Evolutionary conservation across 2,329 filamentous ascomycete species (phyloP).

Genomic region (Pseudocercospora macadamiae): DNA sequence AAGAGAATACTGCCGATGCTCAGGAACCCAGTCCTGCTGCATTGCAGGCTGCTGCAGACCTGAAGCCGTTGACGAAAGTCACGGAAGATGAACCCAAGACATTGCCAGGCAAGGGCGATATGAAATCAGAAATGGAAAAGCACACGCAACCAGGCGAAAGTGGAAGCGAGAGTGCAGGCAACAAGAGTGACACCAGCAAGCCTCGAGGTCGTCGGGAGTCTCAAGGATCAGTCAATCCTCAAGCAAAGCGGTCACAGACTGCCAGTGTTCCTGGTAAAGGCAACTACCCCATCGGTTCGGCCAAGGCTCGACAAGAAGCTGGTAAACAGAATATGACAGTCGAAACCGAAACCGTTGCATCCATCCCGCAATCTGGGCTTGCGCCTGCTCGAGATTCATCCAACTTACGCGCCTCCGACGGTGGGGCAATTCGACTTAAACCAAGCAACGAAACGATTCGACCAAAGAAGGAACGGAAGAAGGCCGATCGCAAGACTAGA

Average conservation of each 20-base stretch:
- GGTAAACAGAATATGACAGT: constrained; percentile 94
- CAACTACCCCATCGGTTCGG: constrained; percentile 65
- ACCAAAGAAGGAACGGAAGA: constrained; percentile 91
- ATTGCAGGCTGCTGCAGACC: constrained; percentile 34
- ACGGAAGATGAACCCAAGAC: constrained; percentile 34
- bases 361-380: constrained; percentile 81
- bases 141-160: constrained; percentile 52
- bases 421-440: constrained; percentile 79
- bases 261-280: constrained; percentile 56
- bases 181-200: constrained; percentile 51
- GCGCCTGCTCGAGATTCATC: constrained; percentile 60
- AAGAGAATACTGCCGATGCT: constrained; percentile 47
- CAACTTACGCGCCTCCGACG: constrained; percentile 62
- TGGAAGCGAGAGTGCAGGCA: constrained; percentile 67
- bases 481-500: constrained; percentile 72
- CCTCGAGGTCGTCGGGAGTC: constrained; percentile 32
- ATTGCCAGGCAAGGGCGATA: constrained; percentile 34
- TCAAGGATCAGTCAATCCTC: constrained; percentile 32
- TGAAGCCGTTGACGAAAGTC: constrained; percentile 35
- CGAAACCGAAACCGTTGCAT: constrained; percentile 93
- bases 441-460: constrained; percentile 94
- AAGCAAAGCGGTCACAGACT: constrained; percentile 39
- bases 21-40: constrained; percentile 71
- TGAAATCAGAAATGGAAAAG: constrained; percentile 17
- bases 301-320: constrained; percentile 70